Evolutionary conservation across 352 stramenopile species (phyloP), one percentile per base, ranked within the genome.

Genomic region (Phytophthora pisi): DNA sequence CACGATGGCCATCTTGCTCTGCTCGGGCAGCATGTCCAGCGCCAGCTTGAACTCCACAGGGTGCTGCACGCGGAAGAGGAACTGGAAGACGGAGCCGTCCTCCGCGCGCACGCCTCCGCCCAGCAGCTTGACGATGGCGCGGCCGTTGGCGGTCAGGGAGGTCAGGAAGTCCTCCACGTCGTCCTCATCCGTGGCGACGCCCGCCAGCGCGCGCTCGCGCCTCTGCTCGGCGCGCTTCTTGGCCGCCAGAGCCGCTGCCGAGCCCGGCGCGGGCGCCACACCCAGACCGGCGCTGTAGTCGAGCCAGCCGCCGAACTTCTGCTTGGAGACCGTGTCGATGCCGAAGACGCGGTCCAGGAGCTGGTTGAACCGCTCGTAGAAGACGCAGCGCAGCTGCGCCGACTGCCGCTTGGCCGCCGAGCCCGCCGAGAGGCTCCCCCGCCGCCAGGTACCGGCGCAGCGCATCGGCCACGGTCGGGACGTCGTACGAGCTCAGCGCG

Each of bases 341-440:
- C 87, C 87, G 59, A 92, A 93, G 3, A 95, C 51, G 34, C 87
- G 85, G 70, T 95, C 87, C 31, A 95, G 61, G 20, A 95, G 80
- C 73, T 92, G 87, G 74, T 93, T 93, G 58, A 95, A 92, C 28
- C 87, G 87, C 65, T 93, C 87, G 72, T 95, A 95, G 61, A 95
- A 93, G 57, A 91, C 84, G 57, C 87, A 82, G 36, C 89, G 87
- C 31, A 90, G 73, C 66, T 93, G 87, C 16, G 79, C 82, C n/a
- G 84, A 90, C 63, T 92, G 83, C 26, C 84, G 85, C 74, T 94
- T 92, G 70, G 70, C 87, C 3, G 66, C 51, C 0, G 79, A 79
- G 15, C 81, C 74, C 1, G 69, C 69, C 7, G 77, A 83, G 30
- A 89, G 60, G 56, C 72, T 82, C n/a, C 70, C 92, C 85, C 30